A percentile compares a stretch with the other conserved stretches of the same genome.
Conservation (phyloP, 176 grass and related monocot genomes). For the Phyllostachys edulis region DNA sequence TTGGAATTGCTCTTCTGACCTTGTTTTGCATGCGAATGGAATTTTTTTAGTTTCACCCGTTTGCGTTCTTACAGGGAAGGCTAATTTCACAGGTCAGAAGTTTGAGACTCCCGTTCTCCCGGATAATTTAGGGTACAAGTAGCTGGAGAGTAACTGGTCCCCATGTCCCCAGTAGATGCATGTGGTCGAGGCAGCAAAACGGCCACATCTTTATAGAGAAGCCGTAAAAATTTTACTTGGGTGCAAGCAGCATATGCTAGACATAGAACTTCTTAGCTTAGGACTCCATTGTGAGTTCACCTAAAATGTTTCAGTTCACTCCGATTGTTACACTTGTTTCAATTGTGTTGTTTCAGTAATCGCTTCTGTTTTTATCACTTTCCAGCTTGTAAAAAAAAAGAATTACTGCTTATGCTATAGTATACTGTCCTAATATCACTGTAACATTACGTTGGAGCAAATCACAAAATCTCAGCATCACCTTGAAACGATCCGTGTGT, state of each 20-base stretch:
- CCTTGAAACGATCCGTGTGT: too few species aligned
- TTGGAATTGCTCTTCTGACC: neutral
- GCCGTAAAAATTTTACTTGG: neutral
- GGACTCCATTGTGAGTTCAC: neutral
- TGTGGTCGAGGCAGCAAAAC: neutral
- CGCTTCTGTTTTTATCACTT: neutral
- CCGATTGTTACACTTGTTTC: neutral
- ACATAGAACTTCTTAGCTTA: neutral
- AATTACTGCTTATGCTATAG: too few species aligned
- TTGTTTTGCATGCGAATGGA: neutral
- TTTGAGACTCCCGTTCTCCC: neutral
- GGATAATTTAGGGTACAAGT: neutral
- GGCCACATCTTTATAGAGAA: neutral
- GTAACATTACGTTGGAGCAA: too few species aligned
- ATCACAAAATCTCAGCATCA: too few species aligned
- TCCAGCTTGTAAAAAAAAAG: neutral
- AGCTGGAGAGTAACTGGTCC: neutral
- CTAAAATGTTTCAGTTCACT: neutral
- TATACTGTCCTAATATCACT: too few species aligned
- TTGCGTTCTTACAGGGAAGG: neutral
- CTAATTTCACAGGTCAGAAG: neutral
- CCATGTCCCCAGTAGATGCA: neutral
- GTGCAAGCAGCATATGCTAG: neutral
- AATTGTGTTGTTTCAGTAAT: neutral
- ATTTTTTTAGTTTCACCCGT: neutral